phyloP scores from a whole-genome alignment of 2,329 filamentous ascomycete species.

The Aspergillus phoenicis region DNA sequence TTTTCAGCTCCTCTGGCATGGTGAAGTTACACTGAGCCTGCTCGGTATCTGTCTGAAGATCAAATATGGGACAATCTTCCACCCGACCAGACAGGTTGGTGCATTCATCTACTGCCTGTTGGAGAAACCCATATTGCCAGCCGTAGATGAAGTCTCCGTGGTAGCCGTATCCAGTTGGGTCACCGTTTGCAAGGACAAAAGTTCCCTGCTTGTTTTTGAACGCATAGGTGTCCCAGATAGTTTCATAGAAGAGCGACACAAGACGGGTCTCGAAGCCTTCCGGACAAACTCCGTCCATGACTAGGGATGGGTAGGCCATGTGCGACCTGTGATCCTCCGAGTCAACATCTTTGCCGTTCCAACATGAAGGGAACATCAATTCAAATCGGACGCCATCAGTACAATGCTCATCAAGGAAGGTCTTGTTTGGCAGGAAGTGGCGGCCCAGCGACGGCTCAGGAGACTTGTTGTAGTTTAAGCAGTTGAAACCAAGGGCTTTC shows the following conservation, averaged over 20 bases:
- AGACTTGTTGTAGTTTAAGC: constrained; percentile 71
- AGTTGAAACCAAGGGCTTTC: constrained; percentile 92
- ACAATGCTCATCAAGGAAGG: constrained; percentile 78
- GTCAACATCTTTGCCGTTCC: constrained; percentile 70
- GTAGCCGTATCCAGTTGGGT: constrained; percentile 74
- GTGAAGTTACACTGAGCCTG: constrained; percentile 64
- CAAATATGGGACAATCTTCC: constrained; percentile 74
- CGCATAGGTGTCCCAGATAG: constrained; percentile 73
- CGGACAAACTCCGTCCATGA: constrained; percentile 78
- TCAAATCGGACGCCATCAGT: constrained; percentile 79
- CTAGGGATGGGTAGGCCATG: constrained; percentile 75
- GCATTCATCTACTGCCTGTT: constrained; percentile 73
- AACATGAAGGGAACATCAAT: constrained; percentile 86
- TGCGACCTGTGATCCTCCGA: constrained; percentile 61
- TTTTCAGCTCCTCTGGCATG: constrained; percentile 55
- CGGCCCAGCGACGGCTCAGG: constrained; percentile 77
- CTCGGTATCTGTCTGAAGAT: constrained; percentile 61
- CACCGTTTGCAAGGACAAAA: constrained; percentile 78
- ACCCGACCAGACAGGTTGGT: constrained; percentile 70
- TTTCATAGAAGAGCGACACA: constrained; percentile 79
- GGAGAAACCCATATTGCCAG: constrained; percentile 71
- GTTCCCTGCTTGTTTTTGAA: constrained; percentile 66
- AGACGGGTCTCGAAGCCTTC: constrained; percentile 67
- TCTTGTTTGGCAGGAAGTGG: constrained; percentile 79
- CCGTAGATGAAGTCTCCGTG: constrained; percentile 79